Evolutionary conservation across 2,329 filamentous ascomycete species (phyloP).

Genomic region (Magnaporthiopsis rhizophila): DNA sequence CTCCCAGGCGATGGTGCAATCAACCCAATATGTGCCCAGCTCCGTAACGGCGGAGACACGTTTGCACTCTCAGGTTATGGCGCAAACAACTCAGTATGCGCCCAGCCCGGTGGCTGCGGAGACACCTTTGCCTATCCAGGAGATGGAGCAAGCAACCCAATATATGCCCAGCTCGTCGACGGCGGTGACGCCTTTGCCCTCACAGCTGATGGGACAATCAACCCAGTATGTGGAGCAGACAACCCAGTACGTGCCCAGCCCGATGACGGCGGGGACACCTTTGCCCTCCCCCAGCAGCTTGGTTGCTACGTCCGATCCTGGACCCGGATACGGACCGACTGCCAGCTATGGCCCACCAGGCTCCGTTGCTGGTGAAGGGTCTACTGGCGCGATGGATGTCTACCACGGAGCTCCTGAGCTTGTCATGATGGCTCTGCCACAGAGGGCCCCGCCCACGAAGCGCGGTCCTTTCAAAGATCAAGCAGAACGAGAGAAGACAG

Average conservation of each 20-base stretch:
- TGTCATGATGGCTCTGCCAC: slow-evolving; percentile 26
- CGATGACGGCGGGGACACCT: too few relatives aligned
- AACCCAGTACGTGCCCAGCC: too few relatives aligned
- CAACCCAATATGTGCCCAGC: background rate
- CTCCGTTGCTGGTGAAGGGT: slow-evolving; percentile 10
- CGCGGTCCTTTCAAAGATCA: slow-evolving; percentile 48
- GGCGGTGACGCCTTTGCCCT: background rate
- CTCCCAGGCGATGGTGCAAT: background rate
- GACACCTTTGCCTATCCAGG: background rate
- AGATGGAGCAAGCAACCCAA: background rate
- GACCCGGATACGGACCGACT: slow-evolving; percentile 11
- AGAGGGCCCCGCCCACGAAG: slow-evolving; percentile 29
- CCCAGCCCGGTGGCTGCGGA: too few relatives aligned
- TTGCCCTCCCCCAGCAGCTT: background rate
- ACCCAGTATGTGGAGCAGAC: too few relatives aligned
- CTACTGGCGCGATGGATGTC: slow-evolving; percentile 10
- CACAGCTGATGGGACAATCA: too few relatives aligned
- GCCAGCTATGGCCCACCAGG: slow-evolving; percentile 11
- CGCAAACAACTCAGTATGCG: too few relatives aligned
- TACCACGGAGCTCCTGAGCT: slow-evolving; percentile 14
- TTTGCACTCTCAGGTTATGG: too few relatives aligned
- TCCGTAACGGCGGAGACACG: background rate
- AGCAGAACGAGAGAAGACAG: slow-evolving; percentile 44
- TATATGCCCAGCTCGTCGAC: background rate
- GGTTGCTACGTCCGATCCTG: slow-evolving; percentile 5